Evolutionary conservation across 768 basidiomycete species (phyloP).

Genomic region (Holtermannia corniformis): DNA sequence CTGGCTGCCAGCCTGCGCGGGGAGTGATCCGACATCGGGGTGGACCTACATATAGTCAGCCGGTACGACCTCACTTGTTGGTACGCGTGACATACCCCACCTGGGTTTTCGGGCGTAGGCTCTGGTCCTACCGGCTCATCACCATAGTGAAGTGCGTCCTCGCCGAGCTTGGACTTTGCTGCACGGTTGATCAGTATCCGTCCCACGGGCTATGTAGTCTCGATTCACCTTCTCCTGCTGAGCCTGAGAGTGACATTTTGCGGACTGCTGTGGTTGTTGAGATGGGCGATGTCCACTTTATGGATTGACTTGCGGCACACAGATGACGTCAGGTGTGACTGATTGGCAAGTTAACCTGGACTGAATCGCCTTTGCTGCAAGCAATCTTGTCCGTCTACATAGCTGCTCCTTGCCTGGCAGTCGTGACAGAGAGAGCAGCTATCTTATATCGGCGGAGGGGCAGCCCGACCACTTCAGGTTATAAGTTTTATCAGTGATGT

Average conservation of each 20-base stretch:
- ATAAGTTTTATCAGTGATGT: no score
- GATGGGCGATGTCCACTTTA: no score
- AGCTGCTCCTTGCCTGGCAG: no score
- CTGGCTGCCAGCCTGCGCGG: conserved; percentile 18
- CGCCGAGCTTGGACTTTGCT: conserved; percentile 31
- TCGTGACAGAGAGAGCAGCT: no score
- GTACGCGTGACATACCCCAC: conserved; percentile 24
- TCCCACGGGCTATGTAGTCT: neutral
- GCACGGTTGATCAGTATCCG: neutral
- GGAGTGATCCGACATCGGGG: conserved; percentile 6
- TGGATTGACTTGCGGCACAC: no score
- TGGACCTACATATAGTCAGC: neutral
- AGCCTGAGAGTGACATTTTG: conserved; percentile 32
- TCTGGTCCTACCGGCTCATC: conserved; percentile 28
- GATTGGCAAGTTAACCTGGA: no score
- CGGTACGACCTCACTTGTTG: conserved; percentile 2
- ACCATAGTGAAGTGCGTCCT: conserved; percentile 22
- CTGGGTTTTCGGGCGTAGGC: conserved; percentile 38
- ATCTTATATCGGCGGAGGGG: no score
- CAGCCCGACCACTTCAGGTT: no score
- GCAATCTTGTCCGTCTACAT: no score
- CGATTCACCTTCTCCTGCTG: conserved; percentile 18
- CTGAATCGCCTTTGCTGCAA: no score
- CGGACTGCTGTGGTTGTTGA: no score
- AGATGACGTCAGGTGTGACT: no score